Evolutionary conservation across 2,329 filamentous ascomycete species (phyloP), one percentile per base, ranked within the genome.

Genomic region (Ramichloridium luteum): DNA sequence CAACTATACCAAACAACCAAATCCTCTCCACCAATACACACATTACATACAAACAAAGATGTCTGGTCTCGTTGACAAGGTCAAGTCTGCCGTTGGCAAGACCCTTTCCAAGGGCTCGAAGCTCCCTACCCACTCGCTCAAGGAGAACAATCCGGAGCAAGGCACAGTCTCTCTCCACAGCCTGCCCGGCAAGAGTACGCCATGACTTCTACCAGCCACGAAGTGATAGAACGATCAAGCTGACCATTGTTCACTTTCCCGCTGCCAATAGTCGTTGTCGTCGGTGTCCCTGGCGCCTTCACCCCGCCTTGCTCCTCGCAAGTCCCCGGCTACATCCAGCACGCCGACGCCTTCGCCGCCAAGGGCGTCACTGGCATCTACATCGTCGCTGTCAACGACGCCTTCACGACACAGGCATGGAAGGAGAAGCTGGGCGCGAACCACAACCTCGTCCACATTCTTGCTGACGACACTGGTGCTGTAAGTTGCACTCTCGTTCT

Each of bases 301-400:
- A 46, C 46, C 8, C 46, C 46, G 25, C 38, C 46, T 16, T 48
- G 46, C 43, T 46, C 44, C 15, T 43, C 39, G n/a, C 46, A 48
- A 18, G 44, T 48, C 27, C 46, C 46, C 14, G 46, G 46, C 23
- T 48, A 46, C 37, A 35, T 44, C 25, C 32, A 44, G 35, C 39
- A 47, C 15, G 46, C 44, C 26, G 43, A 46, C 18, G 27, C 38
- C 15, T 48, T 48, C 37, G 39, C 39, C n/a, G 43, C 42, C 16
- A 47, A 48, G 38, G 46, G 44, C 25, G 44, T 48, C 13, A 31
- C 38, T 14, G 44, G 46, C 22, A 48, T 48, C 28, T 48, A 47
- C 37, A 43, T 48, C 29, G 43, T 48, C 13, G 46, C 44, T 5
- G 43, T 48, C 22, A 48, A 48, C 34, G 46, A 48, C 25, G 38